phyloP scores from a whole-genome alignment of 805 yeast genomes.

The Candida yuanshanica region DNA sequence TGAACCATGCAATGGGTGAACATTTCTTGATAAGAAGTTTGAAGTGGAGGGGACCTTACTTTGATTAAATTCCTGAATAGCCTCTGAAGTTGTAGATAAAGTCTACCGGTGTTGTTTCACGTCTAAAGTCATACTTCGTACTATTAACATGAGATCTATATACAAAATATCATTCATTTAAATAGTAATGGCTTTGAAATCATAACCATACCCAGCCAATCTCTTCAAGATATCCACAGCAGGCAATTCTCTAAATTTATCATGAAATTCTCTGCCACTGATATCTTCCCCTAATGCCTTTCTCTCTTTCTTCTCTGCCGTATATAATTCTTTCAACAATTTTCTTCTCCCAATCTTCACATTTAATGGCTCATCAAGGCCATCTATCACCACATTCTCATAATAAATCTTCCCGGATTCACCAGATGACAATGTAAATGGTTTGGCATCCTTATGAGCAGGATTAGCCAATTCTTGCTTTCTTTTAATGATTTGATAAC shows the following conservation, averaged over 20 bases:
- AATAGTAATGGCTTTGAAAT: conserved; percentile 26
- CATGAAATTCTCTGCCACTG: conserved; percentile 42
- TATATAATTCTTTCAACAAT: conserved; percentile 49
- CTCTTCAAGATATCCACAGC: conserved; percentile 44
- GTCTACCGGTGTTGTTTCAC: too few species aligned
- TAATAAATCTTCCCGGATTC: conserved; percentile 41
- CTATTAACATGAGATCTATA: conserved; percentile 6
- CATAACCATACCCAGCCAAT: conserved; percentile 36
- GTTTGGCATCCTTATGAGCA: conserved; percentile 31
- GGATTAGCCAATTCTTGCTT: conserved; percentile 35
- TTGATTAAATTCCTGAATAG: too few species aligned
- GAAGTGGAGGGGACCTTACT: not conserved
- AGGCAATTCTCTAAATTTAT: conserved; percentile 33
- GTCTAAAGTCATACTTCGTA: not conserved
- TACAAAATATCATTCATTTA: conserved; percentile 2
- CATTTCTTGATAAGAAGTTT: not conserved
- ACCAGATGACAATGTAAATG: conserved; percentile 27
- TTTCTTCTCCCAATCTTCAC: conserved; percentile 62
- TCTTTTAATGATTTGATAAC: conserved; percentile 60
- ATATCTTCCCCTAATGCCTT: conserved; percentile 39
- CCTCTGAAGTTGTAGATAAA: too few species aligned
- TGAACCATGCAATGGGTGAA: not conserved
- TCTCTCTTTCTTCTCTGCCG: conserved; percentile 39
- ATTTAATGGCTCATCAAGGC: conserved; percentile 36
- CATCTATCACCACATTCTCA: conserved; percentile 33